Base-by-base conservation (phyloP, 441 rosid species). In the Corymbia calophylla region DNA sequence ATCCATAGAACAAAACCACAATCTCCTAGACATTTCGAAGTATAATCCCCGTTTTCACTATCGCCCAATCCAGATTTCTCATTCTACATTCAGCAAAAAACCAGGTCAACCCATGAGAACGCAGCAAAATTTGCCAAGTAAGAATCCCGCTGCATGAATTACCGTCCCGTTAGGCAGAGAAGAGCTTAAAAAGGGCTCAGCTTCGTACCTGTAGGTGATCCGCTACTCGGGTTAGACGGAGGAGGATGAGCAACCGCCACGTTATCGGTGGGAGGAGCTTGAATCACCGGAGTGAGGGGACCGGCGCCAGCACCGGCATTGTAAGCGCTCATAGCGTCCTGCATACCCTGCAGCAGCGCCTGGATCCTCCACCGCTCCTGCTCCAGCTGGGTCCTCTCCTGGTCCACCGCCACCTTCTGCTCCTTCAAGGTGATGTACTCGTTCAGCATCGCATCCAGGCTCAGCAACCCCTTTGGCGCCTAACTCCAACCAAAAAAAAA, bases 391-490 rank as follows among this genome's bases (percentile, higher is more conserved):
- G 56, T 92, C 91, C 88, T 93, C 92, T 97, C 99, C 62, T 94
- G 97, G 68, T 94, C 97, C 86, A 97, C 49, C 54, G 87, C 85
- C 89, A 94, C 95, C 88, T 93, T 97, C 91, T 95, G 95, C 94
- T 95, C 95, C 92, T 95, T 98, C 93, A 96, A 88, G 39, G 89
- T 88, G 60, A 98, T 94, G 84, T 97, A 97, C 89, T 98, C 97
- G 64, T 95, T 94, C 92, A 96, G 70, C 64, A 97, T 94, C 86
- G 93, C 94, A 53, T 91, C 96, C 89, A 96, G 92, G n/a, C 96
- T 94, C 93, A 97, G 87, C 94, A 97, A 87, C 94, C 93, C 95
- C 93, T 94, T 94, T 73, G 96, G 97, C 31, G 95, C 96, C 98
- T 98, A 68, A 62, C 58, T n/a, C 15, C 56, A 39, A 39, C 25